phyloP scores from a whole-genome alignment of 2,329 filamentous ascomycete genomes.

The Teratosphaeria nubilosa region DNA sequence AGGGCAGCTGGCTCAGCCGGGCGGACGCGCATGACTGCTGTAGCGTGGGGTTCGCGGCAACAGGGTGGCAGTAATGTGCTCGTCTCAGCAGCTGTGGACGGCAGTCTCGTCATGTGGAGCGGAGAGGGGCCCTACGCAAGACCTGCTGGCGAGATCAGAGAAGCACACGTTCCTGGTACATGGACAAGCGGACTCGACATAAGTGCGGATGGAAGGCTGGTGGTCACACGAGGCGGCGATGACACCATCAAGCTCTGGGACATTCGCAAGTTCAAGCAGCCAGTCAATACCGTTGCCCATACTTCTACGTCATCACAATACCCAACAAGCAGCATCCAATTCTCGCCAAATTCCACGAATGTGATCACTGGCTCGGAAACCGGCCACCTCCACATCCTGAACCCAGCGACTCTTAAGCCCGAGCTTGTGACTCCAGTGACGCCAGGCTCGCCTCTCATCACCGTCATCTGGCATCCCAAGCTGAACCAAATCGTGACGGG shows the following conservation, averaged over 20 bases:
- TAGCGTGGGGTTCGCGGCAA: constrained; percentile 69
- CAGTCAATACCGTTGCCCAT: constrained; percentile 70
- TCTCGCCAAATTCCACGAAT: constrained; percentile 72
- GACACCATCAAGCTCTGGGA: constrained; percentile 95
- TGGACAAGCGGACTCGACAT: constrained; percentile 92
- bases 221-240: constrained; percentile 85
- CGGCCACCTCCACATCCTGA: constrained; percentile 84
- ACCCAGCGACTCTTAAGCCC: constrained; percentile 76
- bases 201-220: constrained; percentile 78
- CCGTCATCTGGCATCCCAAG: constrained; percentile 83
- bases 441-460: constrained; percentile 68
- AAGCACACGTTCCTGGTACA: constrained; percentile 71
- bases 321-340: constrained; percentile 76
- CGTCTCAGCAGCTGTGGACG: constrained; percentile 75
- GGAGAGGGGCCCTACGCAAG: constrained; percentile 78
- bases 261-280: constrained; percentile 85
- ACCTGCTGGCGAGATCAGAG: constrained; percentile 70
- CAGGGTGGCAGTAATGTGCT: constrained; percentile 73
- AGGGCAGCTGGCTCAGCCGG: constrained; percentile 79
- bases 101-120: constrained; percentile 82
- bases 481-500: constrained; percentile 95
- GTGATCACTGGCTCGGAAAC: constrained; percentile 82
- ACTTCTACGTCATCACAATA: constrained; percentile 75
- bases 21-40: constrained; percentile 84
- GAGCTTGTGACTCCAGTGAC: constrained; percentile 87